Evolutionary conservation across 345 rosid genomes (phyloP), one percentile per base, ranked within the genome.

Genomic region (Bruguiera gymnorhiza): DNA sequence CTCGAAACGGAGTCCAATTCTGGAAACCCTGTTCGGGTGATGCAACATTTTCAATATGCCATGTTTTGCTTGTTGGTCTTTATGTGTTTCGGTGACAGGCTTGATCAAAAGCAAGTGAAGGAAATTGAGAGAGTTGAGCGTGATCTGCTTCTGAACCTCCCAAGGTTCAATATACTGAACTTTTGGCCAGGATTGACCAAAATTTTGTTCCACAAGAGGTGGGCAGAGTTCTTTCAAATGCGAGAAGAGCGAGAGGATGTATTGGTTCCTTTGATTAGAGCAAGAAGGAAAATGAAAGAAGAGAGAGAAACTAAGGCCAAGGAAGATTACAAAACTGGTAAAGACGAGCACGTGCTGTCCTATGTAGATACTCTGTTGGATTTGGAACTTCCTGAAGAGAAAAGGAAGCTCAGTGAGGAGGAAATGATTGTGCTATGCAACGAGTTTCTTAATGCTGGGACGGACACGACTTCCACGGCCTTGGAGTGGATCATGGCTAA

Each of bases 11-110:
- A n/a, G n/a, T n/a, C n/a, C n/a, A n/a, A n/a, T n/a, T n/a, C n/a
- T n/a, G n/a, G n/a, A n/a, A n/a, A n/a, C n/a, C n/a, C n/a, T n/a
- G n/a, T n/a, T n/a, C n/a, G n/a, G n/a, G n/a, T n/a, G n/a, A n/a
- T n/a, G n/a, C n/a, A n/a, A n/a, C n/a, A n/a, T n/a, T n/a, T n/a
- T n/a, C n/a, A n/a, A n/a, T n/a, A n/a, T n/a, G n/a, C n/a, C n/a
- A 75, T 75, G 73, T 69, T 75, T 36, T 63, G 73, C 32, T 3
- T 75, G 36, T 36, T 75, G 24, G 69, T 57, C 3, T 56, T 54
- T 18, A 68, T 69, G 78, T 75, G 78, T 30, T 69, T 75, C 2
- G 73, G 78, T 0, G 78, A 75, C 43, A 75, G 36, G n/a, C 55
- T 75, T 1, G 70, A 63, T 36, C 60, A 69, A 37, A 63, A 48